Conservation (phyloP, 305 asterid genomes). For the Fraxinus floribunda region DNA sequence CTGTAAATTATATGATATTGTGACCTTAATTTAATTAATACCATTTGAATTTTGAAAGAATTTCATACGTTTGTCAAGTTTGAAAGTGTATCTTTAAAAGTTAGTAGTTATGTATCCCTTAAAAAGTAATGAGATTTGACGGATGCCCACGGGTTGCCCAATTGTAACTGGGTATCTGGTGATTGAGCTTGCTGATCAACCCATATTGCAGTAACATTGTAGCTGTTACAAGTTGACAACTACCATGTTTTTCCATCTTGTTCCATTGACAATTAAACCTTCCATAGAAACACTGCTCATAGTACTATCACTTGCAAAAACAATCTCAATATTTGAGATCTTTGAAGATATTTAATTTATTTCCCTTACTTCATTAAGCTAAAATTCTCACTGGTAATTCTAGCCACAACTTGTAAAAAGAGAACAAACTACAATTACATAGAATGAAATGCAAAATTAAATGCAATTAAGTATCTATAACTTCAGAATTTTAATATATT, state of each 20-base stretch:
- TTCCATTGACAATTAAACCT: not conserved
- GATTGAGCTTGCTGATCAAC: not conserved
- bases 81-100: not conserved
- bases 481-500: not conserved
- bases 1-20: not conserved
- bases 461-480: not conserved
- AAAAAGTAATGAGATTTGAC: not conserved
- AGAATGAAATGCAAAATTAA: not conserved
- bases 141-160: not conserved
- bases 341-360: not conserved
- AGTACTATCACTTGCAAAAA: not conserved
- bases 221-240: not conserved
- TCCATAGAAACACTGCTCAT: not conserved
- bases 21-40: too few relatives aligned
- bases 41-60: not conserved
- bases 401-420: constrained; percentile 4
- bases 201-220: not conserved
- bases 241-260: not conserved
- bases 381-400: not conserved
- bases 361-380: not conserved
- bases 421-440: not conserved
- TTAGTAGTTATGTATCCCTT: not conserved
- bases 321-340: not conserved
- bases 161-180: not conserved
- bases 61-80: not conserved